Evolutionary conservation across 495 filamentous ascomycete species (phyloP), one percentile per base, ranked within the genome.

Genomic region (Geoglossum glabrum): DNA sequence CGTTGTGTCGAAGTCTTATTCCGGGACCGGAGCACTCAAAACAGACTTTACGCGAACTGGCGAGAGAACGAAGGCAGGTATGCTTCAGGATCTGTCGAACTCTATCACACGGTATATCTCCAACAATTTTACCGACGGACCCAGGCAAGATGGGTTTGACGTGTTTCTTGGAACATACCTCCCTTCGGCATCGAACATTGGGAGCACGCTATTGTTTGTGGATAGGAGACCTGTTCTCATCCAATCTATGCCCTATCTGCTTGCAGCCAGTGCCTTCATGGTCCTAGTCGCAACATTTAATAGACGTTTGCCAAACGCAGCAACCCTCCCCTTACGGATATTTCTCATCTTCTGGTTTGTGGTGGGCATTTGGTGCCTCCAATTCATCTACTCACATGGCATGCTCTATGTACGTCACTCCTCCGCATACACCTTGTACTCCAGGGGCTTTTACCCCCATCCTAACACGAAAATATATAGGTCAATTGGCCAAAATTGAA

Each of bases 401-500:
- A 88, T 92, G 75, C 77, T 98, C 55, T 98, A 87, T 67, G 92
- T 93, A 78, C 76, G 86, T 83, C 38, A 54, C 13, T 27, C 13
- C 10, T 55, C 23, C 40, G 17, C 40, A 33, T 34, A 26, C 19
- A 10, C 31, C 19, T 19, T 30, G 15, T 43, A 23, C 60, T 52
- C 43, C 36, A 57, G 19, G 31, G n/a, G 17, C 5, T 3, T 7
- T 21, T 45, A 4, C 23, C 23, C 2, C n/a, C 31, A 34, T 30
- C 52, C 61, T 68, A 56, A 70, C 33, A 36, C 23, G 26, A 38
- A n/a, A 4, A n/a, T n/a, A n/a, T n/a, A n/a, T 49, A 95, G 88
- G 88, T 98, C 30, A 93, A 90, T 70, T 98, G 92, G 92, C 92
- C 92, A 19, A 95, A 92, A 66, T 78, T 98, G 5, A 94, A 92